Conservation (phyloP, 2,329 filamentous ascomycete genomes). For the Xylariaceae sp. region DNA sequence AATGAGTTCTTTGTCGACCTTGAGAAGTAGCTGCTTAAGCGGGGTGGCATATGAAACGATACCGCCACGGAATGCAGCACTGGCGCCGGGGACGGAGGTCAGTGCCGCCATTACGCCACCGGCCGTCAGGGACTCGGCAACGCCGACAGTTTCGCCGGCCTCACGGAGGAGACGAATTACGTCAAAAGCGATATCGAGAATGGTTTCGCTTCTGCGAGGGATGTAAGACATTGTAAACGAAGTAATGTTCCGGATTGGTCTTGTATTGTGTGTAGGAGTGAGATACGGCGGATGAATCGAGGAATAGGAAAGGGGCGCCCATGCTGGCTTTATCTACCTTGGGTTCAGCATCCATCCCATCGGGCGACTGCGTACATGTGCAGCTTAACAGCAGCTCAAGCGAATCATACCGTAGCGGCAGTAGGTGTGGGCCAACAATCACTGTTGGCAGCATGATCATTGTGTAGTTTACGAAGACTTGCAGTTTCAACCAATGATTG, state of each 20-base stretch:
- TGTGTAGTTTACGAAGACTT: too few species aligned
- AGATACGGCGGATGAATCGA: background rate
- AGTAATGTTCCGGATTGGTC: background rate
- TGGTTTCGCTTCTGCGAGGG: conserved; percentile 7
- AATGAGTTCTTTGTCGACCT: conserved; percentile 32
- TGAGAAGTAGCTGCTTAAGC: conserved; percentile 39
- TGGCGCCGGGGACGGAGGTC: conserved; percentile 40
- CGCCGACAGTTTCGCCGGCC: too few species aligned
- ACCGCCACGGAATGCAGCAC: conserved; percentile 42
- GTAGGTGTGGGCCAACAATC: too few species aligned
- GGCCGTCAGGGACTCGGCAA: conserved; percentile 43
- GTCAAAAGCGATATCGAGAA: conserved; percentile 17
- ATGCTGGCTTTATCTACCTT: background rate
- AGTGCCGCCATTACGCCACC: conserved; percentile 42
- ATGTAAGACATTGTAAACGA: conserved; percentile 4
- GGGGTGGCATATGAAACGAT: conserved; percentile 42
- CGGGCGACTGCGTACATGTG: background rate
- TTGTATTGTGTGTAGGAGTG: background rate
- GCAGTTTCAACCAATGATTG: too few species aligned
- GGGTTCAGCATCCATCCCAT: background rate
- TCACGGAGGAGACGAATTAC: conserved; percentile 16
- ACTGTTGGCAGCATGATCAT: too few species aligned
- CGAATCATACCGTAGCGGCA: too few species aligned
- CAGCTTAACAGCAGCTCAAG: too few species aligned
- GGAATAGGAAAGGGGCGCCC: background rate